phyloP scores from a whole-genome alignment of 2,329 filamentous ascomycete species.

The Coleophoma eucalyptorum region DNA sequence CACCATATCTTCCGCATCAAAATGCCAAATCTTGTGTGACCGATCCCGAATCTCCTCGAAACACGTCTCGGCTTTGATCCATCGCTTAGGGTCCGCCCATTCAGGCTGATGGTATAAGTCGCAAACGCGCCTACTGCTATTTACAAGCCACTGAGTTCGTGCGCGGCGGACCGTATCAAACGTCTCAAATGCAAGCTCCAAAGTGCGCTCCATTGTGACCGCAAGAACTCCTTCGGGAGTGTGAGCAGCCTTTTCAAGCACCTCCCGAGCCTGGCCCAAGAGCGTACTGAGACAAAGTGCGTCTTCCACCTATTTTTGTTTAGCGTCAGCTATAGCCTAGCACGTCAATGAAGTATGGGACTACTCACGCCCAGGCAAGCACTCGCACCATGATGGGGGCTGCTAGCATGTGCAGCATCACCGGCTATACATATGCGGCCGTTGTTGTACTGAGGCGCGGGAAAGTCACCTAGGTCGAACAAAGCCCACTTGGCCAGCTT shows the following conservation, averaged over 20 bases:
- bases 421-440: conserved; percentile 43
- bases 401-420: conserved; percentile 50
- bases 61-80: not conserved
- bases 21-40: not conserved
- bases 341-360: no score
- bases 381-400: conserved; percentile 50
- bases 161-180: conserved; percentile 33
- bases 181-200: conserved; percentile 17
- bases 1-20: not conserved
- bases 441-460: conserved; percentile 36
- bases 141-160: conserved; percentile 33
- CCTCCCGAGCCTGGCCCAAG: conserved; percentile 28
- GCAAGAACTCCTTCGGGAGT: no score
- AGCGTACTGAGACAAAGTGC: conserved; percentile 38
- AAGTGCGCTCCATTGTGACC: conserved; percentile 7
- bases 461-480: conserved; percentile 51
- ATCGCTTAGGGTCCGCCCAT: not conserved
- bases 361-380: conserved; percentile 49
- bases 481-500: conserved; percentile 45
- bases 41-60: not conserved
- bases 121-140: conserved; percentile 27
- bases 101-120: conserved; percentile 21
- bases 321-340: no score
- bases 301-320: no score
- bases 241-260: conserved; percentile 24